Base-by-base conservation (phyloP, 345 rosid species). In the Hypericum androsaemum region DNA sequence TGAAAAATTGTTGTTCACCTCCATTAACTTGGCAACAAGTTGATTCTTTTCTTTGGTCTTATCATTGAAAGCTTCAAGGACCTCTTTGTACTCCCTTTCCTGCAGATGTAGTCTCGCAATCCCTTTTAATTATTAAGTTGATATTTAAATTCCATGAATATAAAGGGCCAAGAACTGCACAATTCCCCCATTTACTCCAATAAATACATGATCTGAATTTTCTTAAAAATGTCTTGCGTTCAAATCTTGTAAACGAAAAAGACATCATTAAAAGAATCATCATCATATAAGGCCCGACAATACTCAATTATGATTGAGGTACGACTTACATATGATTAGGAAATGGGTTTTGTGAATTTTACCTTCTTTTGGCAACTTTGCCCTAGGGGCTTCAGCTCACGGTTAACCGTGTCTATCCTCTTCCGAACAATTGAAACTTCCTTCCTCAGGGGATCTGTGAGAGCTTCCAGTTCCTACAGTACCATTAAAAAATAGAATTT, bases 51-150 rank as follows among this genome's bases (percentile, higher is more conserved):
- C 54, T 41, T 51, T 51, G 38, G 13, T 51, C 41, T 51, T 51
- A 39, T 51, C 54, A 36, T 51, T 51, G 41, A 51, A 51, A 8
- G 54, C 41, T 51, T 51, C 54, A 11, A 36, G 54, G 12, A 16
- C 40, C 14, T 51, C 54, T 51, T 37, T 51, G 54, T 51, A 51
- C 14, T 51, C 54, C 38, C 38, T 51, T 12, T 51, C 54, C 54
- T 51, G 41, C 13, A 9, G 10, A 6, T 9, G n/a, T 32, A 32
- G 22, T 28, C 36, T 35, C 48, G 8, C 5, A 10, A 8, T 9
- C 3, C 7, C 14, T 44, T 10, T 8, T 22, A 22, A 22, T 22
- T 22, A 22, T 22, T 22, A 4, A 22, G 32, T 22, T 22, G 4
- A 22, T 22, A 22, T 22, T 4, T 22, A 4, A 22, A 22, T 22